Evolutionary conservation across 768 basidiomycete species (phyloP), one percentile per base, ranked within the genome.

Genomic region (Strobilomyces confusus): DNA sequence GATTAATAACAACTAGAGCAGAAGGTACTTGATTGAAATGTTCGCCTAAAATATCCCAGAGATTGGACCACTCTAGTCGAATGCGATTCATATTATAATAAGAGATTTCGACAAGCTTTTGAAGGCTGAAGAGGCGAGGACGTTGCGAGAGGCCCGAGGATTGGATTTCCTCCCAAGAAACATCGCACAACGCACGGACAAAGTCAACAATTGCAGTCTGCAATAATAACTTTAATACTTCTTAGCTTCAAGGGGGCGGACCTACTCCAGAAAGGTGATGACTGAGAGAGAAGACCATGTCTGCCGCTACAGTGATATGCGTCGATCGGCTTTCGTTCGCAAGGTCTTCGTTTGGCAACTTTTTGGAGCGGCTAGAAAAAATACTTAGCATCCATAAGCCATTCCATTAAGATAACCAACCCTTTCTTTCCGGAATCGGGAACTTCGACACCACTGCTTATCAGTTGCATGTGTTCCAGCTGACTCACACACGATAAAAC

Each of bases 81-180:
- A 99, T 98, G 44, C 97, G 87, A 57, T 78, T 87, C 97, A 99
- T 99, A 72, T 99, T 99, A 74, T 99, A 99, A 70, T 99, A 99
- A 9, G 95, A 97, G 51, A 99, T 98, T 67, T 99, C 97, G 37
- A 98, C 95, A 33, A 99, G 77, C 72, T 98, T 99, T 71, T 98
- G 95, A 52, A 99, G 73, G 70, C 95, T 95, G 79, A 98, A 99
- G 52, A 98, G 76, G 23, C 97, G 84, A 1, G 97, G 95, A 67
- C 93, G 89, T 56, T 95, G 87, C 4, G 95, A 95, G 26, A 93
- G 73, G 17, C 94, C 94, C 0, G 97, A 98, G 1, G 94, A 95
- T 69, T 97, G 93, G 34, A 99, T 99, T 72, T 99, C 97, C 69
- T 98, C 93, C 95, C 95, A 98, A 36, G 97, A 99, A 34, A 99